Evolutionary conservation across 768 basidiomycete species (phyloP), one percentile per base, ranked within the genome.

Genomic region (Chalciporus pseudorubinellus): DNA sequence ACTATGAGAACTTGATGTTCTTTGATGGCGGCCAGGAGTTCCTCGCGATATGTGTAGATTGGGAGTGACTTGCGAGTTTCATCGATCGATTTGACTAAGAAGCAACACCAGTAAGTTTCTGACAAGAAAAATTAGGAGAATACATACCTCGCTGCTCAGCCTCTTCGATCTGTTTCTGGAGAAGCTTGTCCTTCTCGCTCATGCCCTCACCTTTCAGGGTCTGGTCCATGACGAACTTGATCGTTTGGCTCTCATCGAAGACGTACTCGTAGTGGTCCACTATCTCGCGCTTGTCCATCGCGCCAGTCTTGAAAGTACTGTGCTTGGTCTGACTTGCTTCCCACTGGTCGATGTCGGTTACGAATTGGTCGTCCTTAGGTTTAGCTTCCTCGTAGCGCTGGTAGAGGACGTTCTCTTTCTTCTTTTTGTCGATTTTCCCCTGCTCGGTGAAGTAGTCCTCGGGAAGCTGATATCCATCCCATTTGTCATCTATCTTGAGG

Each of bases 371-470:
- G 54, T 92, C 92, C 66, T 92, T 89, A 0, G 84, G 87, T 65
- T 88, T 90, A 9, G 87, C 87, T 46, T 99, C 97, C 63, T 97
- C 91, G 63, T 99, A 98, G 34, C 97, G 92, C 60, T 89, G 81
- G 68, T 97, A 98, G 46, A 99, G 70, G 0, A 89, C 94, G 57
- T 87, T 87, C 66, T 93, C 83, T 65, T 97, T 94, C 72, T 91
- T 92, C 77, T 97, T 94, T 72, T 84, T 88, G 79, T 98, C 95
- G 53, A 99, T 93, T 72, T 95, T 97, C 24, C 97, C 97, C 67
- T 98, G 94, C 62, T 95, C 95, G 1, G 97, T 99, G 60, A 98
- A 80, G 67, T 99, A 99, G 69, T 98, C 97, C 59, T 98, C 97
- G 0, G 97, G 97, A 39, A 98, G 80, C 72, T 88, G 85, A 66